Evolutionary conservation across 192 early-diverging fungal genomes (phyloP).

Genomic region (Entophlyctis luteolus): DNA sequence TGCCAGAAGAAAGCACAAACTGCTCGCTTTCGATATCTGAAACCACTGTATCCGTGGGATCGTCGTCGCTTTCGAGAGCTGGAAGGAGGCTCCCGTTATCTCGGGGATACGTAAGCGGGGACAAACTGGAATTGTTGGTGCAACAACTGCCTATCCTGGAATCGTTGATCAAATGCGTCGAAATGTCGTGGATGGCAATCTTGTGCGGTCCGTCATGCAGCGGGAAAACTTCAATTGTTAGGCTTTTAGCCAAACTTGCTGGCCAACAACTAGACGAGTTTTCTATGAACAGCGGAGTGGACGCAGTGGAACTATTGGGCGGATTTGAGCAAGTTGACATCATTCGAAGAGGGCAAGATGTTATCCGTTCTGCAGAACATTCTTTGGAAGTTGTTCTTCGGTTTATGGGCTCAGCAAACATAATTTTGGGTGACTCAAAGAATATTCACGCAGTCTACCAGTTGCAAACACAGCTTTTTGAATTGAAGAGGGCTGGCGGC

Average conservation of each 20-base stretch:
- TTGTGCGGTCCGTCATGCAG: slow-evolving; percentile 74
- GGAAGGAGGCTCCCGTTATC: slow-evolving; percentile 18
- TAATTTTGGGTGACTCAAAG: not conserved
- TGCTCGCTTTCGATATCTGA: slow-evolving; percentile 1
- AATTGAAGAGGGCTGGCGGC: not conserved
- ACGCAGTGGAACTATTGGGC: slow-evolving; percentile 91
- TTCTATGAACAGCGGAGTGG: slow-evolving; percentile 90
- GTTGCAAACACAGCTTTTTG: not conserved
- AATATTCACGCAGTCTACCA: not conserved
- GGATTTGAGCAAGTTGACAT: slow-evolving; percentile 96
- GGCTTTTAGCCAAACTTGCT: slow-evolving; percentile 73
- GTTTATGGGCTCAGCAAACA: slow-evolving; percentile 30
- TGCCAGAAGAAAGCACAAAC: not conserved
- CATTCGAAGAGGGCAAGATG: slow-evolving; percentile 59
- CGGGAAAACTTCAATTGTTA: slow-evolving; percentile 88
- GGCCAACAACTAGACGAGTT: slow-evolving; percentile 88
- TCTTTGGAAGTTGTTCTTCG: slow-evolving; percentile 43
- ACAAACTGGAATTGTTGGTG: slow-evolving; percentile 61
- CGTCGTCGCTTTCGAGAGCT: slow-evolving; percentile 2
- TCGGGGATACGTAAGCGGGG: slow-evolving; percentile 32
- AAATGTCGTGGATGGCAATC: slow-evolving; percentile 89
- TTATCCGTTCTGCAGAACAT: slow-evolving; percentile 44
- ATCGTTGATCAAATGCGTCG: slow-evolving; percentile 79
- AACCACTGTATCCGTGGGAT: not conserved
- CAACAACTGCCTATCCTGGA: slow-evolving; percentile 63